Base-by-base conservation (phyloP, 2,329 filamentous ascomycete genomes). In the Domatiomyces globalis region DNA sequence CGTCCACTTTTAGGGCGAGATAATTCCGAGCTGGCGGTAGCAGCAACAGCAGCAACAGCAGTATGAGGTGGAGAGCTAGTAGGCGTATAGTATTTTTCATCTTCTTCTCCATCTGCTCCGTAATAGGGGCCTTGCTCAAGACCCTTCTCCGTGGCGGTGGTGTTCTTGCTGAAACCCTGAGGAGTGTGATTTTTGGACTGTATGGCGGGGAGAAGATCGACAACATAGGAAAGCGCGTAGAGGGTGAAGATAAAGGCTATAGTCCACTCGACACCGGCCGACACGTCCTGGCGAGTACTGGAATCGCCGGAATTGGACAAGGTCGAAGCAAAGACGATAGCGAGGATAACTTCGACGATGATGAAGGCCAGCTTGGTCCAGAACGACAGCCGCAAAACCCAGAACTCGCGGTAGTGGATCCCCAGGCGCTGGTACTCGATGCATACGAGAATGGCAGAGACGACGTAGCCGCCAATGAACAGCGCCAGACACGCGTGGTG, bases 291-390 rank as follows among this genome's bases (percentile, higher is more conserved):
- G 7, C 69, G 54, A 2, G 65, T 67, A 5, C 33, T 7, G 12
- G 33, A 39, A 10, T 39, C 2, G 33, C 4, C 10, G 10, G 33
- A 39, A 2, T 10, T 39, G 43, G 43, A 57, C 1, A 45, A 49
- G 36, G 73, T 75, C 51, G 72, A 73, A 3, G 79, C 73, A 65
- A 96, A 96, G 45, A 76, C 81, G 56, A 74, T 67, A 0, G 71
- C 71, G 44, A 98, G 78, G 17, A 66, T 71, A 42, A 94, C 61
- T 66, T 95, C 89, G 61, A 90, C 63, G 51, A 95, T 62, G 64
- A 96, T 84, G 69, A 98, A 96, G 53, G 66, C 58, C 25, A 94
- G 75, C 69, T 98, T 98, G 64, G 92, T 74, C 78, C 82, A 89
- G 73, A 96, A 96, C 51, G 85, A 92, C 54, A 75, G 66, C 46